Conservation (phyloP, 2,329 filamentous ascomycete genomes). For the Pseudohalonectria lignicola region DNA sequence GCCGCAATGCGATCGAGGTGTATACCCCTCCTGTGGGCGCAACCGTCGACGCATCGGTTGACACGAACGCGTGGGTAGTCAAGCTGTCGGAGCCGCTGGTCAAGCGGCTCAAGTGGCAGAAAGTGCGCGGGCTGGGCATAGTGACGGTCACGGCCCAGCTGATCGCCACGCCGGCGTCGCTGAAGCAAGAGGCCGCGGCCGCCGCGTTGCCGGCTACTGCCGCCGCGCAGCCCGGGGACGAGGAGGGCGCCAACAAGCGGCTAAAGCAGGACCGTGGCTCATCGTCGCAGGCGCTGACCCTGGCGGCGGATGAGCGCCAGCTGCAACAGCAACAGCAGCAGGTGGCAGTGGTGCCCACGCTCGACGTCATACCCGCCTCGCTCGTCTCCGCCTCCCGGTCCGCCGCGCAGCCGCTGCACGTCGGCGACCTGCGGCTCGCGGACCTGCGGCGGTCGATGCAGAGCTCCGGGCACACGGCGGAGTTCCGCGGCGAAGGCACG, state of each 20-base stretch:
- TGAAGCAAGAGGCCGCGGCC: slow-evolving; percentile 37
- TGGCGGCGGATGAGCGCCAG: slow-evolving; percentile 10
- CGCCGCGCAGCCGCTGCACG: slow-evolving; percentile 79
- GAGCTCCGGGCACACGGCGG: slow-evolving; percentile 69
- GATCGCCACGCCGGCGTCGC: slow-evolving; percentile 24
- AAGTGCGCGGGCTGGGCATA: slow-evolving; percentile 77
- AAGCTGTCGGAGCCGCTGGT: slow-evolving; percentile 79
- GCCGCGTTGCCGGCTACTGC: slow-evolving; percentile 13
- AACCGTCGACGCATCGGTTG: slow-evolving; percentile 79
- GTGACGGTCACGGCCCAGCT: slow-evolving; percentile 78
- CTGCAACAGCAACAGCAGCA: neutral
- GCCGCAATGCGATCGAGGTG: slow-evolving; percentile 44
- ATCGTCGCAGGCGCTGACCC: slow-evolving; percentile 7
- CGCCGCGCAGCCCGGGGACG: slow-evolving; percentile 28
- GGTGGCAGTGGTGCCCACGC: slow-evolving; percentile 27
- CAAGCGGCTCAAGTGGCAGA: slow-evolving; percentile 87
- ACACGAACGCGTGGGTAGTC: slow-evolving; percentile 95
- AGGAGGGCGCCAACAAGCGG: slow-evolving; percentile 35
- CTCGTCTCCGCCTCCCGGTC: slow-evolving; percentile 65
- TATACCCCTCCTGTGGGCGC: slow-evolving; percentile 71
- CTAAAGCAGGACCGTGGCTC: slow-evolving; percentile 30
- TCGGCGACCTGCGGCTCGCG: slow-evolving; percentile 82
- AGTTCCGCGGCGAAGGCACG: slow-evolving; percentile 88
- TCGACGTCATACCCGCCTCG: slow-evolving; percentile 43
- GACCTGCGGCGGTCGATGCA: slow-evolving; percentile 81